phyloP scores from a whole-genome alignment of 2,329 filamentous ascomycete species.

The Clarireedia paspali region DNA sequence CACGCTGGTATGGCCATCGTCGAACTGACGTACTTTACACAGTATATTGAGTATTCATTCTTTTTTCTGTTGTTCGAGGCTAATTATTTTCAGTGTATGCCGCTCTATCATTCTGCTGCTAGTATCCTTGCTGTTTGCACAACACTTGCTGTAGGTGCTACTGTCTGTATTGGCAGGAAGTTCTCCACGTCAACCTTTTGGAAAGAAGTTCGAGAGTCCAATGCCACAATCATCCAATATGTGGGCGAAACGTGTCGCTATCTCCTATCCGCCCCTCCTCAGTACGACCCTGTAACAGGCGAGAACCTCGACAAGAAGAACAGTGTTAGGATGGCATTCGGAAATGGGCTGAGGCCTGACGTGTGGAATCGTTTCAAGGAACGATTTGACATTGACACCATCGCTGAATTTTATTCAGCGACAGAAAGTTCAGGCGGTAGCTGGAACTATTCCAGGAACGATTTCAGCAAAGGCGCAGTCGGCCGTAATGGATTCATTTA shows the following conservation, averaged over 20 bases:
- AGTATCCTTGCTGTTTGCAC: constrained; percentile 59
- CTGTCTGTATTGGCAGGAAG: constrained; percentile 65
- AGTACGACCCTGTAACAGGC: constrained; percentile 54
- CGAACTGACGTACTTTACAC: constrained; percentile 67
- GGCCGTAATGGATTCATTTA: constrained; percentile 62
- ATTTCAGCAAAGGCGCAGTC: constrained; percentile 68
- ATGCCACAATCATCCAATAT: constrained; percentile 75
- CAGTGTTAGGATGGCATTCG: constrained; percentile 66
- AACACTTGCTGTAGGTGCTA: constrained; percentile 51
- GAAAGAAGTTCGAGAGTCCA: constrained; percentile 61
- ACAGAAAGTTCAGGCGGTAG: constrained; percentile 64
- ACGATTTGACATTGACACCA: constrained; percentile 65
- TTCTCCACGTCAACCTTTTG: constrained; percentile 76
- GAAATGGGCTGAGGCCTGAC: constrained; percentile 79
- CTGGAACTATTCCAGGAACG: constrained; percentile 69
- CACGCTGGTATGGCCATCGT: constrained; percentile 49
- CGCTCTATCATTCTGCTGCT: constrained; percentile 79
- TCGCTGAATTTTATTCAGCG: constrained; percentile 75
- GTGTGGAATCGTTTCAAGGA: constrained; percentile 79
- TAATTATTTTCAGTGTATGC: constrained; percentile 58
- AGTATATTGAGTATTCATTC: constrained; percentile 35
- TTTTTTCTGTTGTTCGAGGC: constrained; percentile 10
- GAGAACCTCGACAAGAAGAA: constrained; percentile 66
- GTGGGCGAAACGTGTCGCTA: constrained; percentile 85
- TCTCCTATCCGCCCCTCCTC: constrained; percentile 58